These are phyloP conservation scores for Bipolaris gigantea DNA, from an alignment of 2,329 filamentous ascomycete genomes.

Conservation along the genomic window DNA sequence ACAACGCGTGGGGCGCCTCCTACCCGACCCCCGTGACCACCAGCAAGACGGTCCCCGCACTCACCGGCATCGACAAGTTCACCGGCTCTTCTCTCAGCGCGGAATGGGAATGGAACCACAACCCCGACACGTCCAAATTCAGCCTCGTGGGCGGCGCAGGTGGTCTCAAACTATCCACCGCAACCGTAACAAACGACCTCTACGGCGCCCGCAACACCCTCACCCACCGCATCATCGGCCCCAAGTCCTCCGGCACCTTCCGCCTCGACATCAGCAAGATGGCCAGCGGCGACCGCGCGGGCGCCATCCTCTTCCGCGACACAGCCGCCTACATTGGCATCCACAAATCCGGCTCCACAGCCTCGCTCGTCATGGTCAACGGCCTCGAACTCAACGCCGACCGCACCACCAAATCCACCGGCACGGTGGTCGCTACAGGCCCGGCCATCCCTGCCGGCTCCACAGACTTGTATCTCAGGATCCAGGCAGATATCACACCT, in stretches of 20 bases:
- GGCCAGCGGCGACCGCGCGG: constrained; percentile 56
- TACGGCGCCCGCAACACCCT: constrained; percentile 49
- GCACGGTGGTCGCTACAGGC: constrained; percentile 32
- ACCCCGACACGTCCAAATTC: constrained; percentile 56
- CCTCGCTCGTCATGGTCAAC: constrained; percentile 44
- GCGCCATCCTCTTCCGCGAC: constrained; percentile 59
- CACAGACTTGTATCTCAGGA: constrained; percentile 37
- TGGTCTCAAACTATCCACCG: constrained; percentile 52
- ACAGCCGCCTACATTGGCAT: constrained; percentile 58
- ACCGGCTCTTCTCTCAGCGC: constrained; percentile 46
- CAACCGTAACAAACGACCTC: constrained; percentile 57
- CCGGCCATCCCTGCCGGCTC: constrained; percentile 16
- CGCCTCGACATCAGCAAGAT: constrained; percentile 54
- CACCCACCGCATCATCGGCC: constrained; percentile 48
- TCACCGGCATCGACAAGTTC: constrained; percentile 53
- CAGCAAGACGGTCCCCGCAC: constrained; percentile 33
- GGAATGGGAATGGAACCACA: constrained; percentile 66
- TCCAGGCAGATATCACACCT: constrained; percentile 43
- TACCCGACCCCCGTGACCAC: constrained; percentile 46
- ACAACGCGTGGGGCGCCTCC: constrained; percentile 53
- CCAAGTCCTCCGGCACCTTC: constrained; percentile 53
- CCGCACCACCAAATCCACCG: constrained; percentile 40
- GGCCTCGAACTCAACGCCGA: constrained; percentile 45
- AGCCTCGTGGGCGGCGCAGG: constrained; percentile 44
- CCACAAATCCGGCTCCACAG: constrained; percentile 43